These are phyloP conservation scores for Xanthoconium stramineum DNA, from an alignment of 768 basidiomycete species.

Conservation along the genomic window DNA sequence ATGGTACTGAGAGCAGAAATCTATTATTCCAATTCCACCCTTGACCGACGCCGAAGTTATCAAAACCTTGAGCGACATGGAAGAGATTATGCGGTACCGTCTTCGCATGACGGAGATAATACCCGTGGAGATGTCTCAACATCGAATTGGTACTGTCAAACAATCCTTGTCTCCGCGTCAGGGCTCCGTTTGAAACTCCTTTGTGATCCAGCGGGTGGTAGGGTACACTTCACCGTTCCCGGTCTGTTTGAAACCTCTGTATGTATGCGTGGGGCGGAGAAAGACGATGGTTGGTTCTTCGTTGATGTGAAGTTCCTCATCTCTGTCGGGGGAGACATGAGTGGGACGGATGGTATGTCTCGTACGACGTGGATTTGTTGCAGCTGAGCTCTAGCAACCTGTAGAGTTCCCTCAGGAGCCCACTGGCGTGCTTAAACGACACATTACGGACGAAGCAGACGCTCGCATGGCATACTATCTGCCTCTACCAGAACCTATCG, in stretches of 20 bases:
- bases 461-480: conserved; percentile 63
- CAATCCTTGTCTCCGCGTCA: conserved; percentile 13
- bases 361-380: neutral
- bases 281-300: conserved; percentile 83
- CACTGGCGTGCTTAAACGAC: conserved; percentile 55
- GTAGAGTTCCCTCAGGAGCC: conserved; percentile 75
- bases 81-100: conserved; percentile 75
- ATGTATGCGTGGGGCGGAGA: conserved; percentile 67
- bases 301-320: conserved; percentile 74
- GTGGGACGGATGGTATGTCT: conserved; percentile 61
- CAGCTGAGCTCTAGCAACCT: neutral
- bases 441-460: conserved; percentile 73
- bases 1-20: conserved; percentile 49
- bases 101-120: conserved; percentile 76
- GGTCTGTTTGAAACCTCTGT: conserved; percentile 72
- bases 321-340: conserved; percentile 68
- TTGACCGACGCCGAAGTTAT: conserved; percentile 65
- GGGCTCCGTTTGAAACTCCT: conserved; percentile 13
- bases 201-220: conserved; percentile 59
- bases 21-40: conserved; percentile 60
- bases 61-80: conserved; percentile 66
- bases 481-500: conserved; percentile 41
- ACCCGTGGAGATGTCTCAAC: conserved; percentile 75
- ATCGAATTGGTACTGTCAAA: conserved; percentile 55
- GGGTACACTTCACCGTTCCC: conserved; percentile 71